A percentile compares a stretch with the other conserved stretches of the same genome.
These are phyloP conservation scores for Penicillium brasilianum DNA, from an alignment of 2,329 filamentous ascomycete species.

Conservation along the genomic window DNA sequence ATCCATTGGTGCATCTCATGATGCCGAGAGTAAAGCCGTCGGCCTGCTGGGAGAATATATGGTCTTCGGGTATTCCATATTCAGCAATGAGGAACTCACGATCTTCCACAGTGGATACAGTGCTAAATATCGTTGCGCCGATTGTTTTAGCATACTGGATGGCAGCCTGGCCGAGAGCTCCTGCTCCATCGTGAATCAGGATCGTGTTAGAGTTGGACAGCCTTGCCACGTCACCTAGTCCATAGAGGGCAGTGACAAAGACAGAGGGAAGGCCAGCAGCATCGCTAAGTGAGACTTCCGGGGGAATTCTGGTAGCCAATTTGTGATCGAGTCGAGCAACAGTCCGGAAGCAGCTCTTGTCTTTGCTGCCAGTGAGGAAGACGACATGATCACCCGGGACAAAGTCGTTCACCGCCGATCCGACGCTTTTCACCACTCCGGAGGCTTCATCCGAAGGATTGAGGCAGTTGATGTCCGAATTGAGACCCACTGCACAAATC, in stretches of 20 bases:
- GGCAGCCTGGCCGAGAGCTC: slow-evolving; percentile 29
- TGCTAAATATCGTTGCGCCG: slow-evolving; percentile 21
- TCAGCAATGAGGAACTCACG: slow-evolving; percentile 13
- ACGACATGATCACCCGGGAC: slow-evolving; percentile 22
- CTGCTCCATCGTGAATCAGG: slow-evolving; percentile 28
- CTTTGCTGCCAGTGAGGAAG: slow-evolving; percentile 1
- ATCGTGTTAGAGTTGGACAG: slow-evolving; percentile 15
- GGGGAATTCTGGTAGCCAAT: slow-evolving; percentile 13
- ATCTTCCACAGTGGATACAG: slow-evolving; percentile 22
- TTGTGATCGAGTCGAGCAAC: slow-evolving; percentile 9
- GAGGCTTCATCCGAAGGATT: slow-evolving; percentile 19
- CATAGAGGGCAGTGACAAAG: slow-evolving; percentile 19
- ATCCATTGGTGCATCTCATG: slow-evolving; percentile 21
- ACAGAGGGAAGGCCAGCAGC: slow-evolving; percentile 21
- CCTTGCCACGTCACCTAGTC: slow-evolving; percentile 16
- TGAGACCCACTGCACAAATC: slow-evolving; percentile 21
- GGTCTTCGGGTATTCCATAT: slow-evolving; percentile 17
- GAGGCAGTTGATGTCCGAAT: background rate
- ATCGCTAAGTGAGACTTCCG: slow-evolving; percentile 12
- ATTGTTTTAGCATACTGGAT: slow-evolving; percentile 30
- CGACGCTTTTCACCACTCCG: slow-evolving; percentile 20
- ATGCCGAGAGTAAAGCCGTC: slow-evolving; percentile 23
- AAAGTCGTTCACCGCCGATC: slow-evolving; percentile 10
- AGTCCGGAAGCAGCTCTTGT: slow-evolving; percentile 15
- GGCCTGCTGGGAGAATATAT: slow-evolving; percentile 21